phyloP scores from a whole-genome alignment of 352 stramenopile species.

The Globisporangium splendens region DNA sequence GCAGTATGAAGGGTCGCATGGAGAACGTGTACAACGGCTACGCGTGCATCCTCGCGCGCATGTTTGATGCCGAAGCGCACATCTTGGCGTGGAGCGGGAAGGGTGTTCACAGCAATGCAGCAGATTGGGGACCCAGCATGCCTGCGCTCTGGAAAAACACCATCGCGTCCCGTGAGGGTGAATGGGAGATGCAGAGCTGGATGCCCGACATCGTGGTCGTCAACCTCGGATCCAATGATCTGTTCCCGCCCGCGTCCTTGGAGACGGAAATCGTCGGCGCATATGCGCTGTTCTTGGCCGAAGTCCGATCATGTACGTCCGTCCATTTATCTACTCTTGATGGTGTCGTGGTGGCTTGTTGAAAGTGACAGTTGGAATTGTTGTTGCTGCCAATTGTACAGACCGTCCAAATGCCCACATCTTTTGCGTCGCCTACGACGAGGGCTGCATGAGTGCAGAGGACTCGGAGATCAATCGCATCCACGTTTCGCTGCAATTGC shows the following conservation, averaged over 20 bases:
- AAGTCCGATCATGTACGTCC: slow-evolving; percentile 76
- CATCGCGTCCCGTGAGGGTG: slow-evolving; percentile 63
- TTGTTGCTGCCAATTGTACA: slow-evolving; percentile 15
- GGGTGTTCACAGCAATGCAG: slow-evolving; percentile 81
- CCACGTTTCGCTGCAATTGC: slow-evolving; percentile 72
- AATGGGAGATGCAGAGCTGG: slow-evolving; percentile 78
- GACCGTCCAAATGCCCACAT: slow-evolving; percentile 80
- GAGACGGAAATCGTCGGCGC: slow-evolving; percentile 81
- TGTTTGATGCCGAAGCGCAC: slow-evolving; percentile 84
- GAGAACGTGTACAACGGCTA: slow-evolving; percentile 88
- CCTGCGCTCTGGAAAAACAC: slow-evolving; percentile 79
- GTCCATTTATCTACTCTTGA: too few relatives aligned
- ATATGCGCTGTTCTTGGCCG: slow-evolving; percentile 65
- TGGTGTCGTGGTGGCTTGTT: too few relatives aligned
- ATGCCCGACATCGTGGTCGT: slow-evolving; percentile 81
- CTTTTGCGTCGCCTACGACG: slow-evolving; percentile 84
- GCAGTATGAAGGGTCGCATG: slow-evolving; percentile 77
- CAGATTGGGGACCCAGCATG: slow-evolving; percentile 84
- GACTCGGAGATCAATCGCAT: slow-evolving; percentile 72
- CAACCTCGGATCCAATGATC: slow-evolving; percentile 76
- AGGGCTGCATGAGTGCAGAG: slow-evolving; percentile 78
- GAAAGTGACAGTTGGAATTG: background rate
- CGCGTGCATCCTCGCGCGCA: slow-evolving; percentile 75
- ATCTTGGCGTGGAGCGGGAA: slow-evolving; percentile 86
- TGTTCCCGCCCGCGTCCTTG: slow-evolving; percentile 78